Evolutionary conservation across 305 asterid genomes (phyloP), one percentile per base, ranked within the genome.

Genomic region (Ilex paraguariensis): DNA sequence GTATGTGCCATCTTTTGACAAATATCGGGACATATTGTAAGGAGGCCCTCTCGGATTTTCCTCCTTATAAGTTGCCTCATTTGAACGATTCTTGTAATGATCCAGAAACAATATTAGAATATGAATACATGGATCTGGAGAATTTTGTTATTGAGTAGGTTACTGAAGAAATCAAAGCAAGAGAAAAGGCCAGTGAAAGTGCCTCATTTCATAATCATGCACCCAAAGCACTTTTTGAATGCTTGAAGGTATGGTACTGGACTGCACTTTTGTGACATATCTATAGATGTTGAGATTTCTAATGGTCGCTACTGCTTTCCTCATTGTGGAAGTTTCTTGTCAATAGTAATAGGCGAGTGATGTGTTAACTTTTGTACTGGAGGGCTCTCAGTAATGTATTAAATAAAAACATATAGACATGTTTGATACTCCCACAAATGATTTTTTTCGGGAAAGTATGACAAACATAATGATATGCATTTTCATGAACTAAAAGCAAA

Each of bases 101-200:
- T 68, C 78, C 79, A n/a, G 75, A 70, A 71, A 59, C 79, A 69
- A 70, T 86, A 66, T 58, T 68, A 74, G 82, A 79, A 42, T 89
- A 68, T 71, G 93, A 79, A 81, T 81, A 86, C 67, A 85, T 87
- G 91, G 96, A 85, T 66, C 75, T 85, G 77, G 95, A 85, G 68
- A 76, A 64, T 60, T 81, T 71, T 62, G 79, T 61, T 65, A 83
- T 78, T 60, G 90, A 83, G 72, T 82, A 83, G 66, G 84, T 52
- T 57, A 71, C 62, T 64, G 81, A 87, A 73, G 89, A 77, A 69
- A 76, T 79, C 76, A 90, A 77, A 71, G 87, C 81, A 69, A 76
- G 68, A 54, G 65, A 74, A 59, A 66, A 67, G 72, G 84, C 71
- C 42, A 62, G 62, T 31, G 82, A 61, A 56, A 74, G 76, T 69